Evolutionary conservation across 495 filamentous ascomycete species (phyloP).

Genomic region (Tuber microsphaerosporum): DNA sequence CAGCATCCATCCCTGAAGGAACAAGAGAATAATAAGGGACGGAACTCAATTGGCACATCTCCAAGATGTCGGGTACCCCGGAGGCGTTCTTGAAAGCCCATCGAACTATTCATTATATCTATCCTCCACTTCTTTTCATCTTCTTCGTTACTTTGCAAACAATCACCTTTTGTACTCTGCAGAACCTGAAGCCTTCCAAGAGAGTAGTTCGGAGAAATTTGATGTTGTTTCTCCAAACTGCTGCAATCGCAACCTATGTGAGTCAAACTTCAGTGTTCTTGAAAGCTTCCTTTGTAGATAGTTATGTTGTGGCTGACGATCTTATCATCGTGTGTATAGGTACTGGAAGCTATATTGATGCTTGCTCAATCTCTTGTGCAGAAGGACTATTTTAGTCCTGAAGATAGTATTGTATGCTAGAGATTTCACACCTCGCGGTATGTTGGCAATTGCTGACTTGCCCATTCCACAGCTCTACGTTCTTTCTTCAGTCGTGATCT

Average conservation of each 20-base stretch:
- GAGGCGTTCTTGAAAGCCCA: slow-evolving; percentile 24
- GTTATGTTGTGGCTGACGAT: slow-evolving; percentile 10
- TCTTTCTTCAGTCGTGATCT: slow-evolving; percentile 52
- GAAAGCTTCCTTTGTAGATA: slow-evolving; percentile 13
- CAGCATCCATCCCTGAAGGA: slow-evolving; percentile 8
- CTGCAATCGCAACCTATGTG: slow-evolving; percentile 49
- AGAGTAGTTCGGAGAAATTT: slow-evolving; percentile 46
- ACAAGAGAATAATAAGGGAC: slow-evolving; percentile 9
- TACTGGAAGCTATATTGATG: slow-evolving; percentile 46
- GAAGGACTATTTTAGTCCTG: slow-evolving; percentile 46
- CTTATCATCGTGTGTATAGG: slow-evolving; percentile 25
- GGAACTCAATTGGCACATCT: background rate
- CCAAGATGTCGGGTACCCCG: slow-evolving; percentile 24
- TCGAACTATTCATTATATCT: slow-evolving; percentile 47
- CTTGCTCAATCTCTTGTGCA: slow-evolving; percentile 44
- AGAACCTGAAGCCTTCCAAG: slow-evolving; percentile 44
- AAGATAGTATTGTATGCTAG: slow-evolving; percentile 46
- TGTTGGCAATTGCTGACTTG: slow-evolving; percentile 8
- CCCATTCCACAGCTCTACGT: slow-evolving; percentile 44
- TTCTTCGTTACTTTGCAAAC: slow-evolving; percentile 52
- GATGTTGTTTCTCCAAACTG: slow-evolving; percentile 48
- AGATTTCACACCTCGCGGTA: slow-evolving; percentile 3
- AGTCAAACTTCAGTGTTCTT: slow-evolving; percentile 19
- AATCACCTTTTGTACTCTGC: slow-evolving; percentile 52
- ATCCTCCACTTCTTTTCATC: slow-evolving; percentile 50